A percentile compares a stretch with the other conserved stretches of the same genome.
Conservation (phyloP, 331 rosid genomes). For the Saraca asoca region DNA sequence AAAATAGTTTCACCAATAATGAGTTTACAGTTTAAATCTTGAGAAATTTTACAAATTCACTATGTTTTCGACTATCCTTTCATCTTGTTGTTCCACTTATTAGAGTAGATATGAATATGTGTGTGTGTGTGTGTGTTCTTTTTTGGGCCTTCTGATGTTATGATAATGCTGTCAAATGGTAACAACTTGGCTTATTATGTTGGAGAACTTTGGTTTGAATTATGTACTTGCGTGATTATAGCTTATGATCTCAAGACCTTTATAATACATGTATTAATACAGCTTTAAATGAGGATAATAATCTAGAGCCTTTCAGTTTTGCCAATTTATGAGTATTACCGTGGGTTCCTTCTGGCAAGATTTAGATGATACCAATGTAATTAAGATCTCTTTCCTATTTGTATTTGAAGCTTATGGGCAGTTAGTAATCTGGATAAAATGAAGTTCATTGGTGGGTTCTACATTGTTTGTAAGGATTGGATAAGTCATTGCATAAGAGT, state of each 20-base stretch:
- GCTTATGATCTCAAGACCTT: not conserved
- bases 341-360: not conserved
- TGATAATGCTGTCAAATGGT: not conserved
- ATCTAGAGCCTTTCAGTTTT: conserved; percentile 4
- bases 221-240: not conserved
- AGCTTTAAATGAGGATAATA: not conserved
- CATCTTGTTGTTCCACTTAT: not conserved
- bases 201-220: not conserved
- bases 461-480: conserved; percentile 9
- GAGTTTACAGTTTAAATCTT: not conserved
- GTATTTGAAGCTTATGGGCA: not conserved
- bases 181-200: not conserved
- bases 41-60: too few species aligned
- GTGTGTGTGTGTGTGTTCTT: too few species aligned
- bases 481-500: not conserved
- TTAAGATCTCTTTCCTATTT: not conserved
- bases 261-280: not conserved
- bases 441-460: conserved; percentile 15
- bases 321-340: not conserved
- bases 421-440: not conserved
- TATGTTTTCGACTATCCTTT: too few species aligned
- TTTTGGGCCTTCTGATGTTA: not conserved
- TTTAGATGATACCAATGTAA: not conserved
- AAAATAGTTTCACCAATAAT: not conserved
- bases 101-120: not conserved